These are phyloP conservation scores for Phoma sp. DNA, from an alignment of 2,329 filamentous ascomycete species.

Conservation along the genomic window DNA sequence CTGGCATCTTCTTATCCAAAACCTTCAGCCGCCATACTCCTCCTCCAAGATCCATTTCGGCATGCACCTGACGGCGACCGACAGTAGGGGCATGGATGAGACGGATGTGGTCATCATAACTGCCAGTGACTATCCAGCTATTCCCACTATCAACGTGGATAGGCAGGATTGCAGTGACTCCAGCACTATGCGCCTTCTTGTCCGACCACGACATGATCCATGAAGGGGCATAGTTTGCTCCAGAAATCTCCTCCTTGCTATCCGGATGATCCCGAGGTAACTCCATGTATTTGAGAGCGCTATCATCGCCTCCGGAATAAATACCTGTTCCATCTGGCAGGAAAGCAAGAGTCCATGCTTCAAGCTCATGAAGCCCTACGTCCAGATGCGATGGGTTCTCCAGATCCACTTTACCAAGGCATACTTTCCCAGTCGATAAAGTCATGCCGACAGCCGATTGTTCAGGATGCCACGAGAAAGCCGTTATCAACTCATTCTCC, in stretches of 20 bases:
- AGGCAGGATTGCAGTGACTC: conserved; percentile 85
- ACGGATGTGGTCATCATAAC: conserved; percentile 85
- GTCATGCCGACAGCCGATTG: conserved; percentile 68
- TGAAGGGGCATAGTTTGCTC: conserved; percentile 14
- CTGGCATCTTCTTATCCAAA: conserved; percentile 45
- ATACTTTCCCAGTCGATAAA: conserved; percentile 70
- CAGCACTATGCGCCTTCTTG: conserved; percentile 72
- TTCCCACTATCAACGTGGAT: conserved; percentile 56
- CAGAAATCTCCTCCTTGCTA: conserved; percentile 4
- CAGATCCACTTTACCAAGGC: conserved; percentile 35
- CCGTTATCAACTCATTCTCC: conserved; percentile 69
- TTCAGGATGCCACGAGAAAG: conserved; percentile 74
- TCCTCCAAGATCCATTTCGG: conserved; percentile 71
- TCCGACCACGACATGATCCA: conserved; percentile 52
- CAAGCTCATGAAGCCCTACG: conserved; percentile 58
- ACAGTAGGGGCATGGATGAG: conserved; percentile 59
- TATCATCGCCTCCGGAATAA: conserved; percentile 80
- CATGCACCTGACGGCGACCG: conserved; percentile 60
- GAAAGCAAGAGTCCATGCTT: conserved; percentile 77
- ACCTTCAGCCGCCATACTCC: conserved; percentile 88
- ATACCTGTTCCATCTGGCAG: conserved; percentile 52
- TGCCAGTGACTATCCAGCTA: conserved; percentile 77
- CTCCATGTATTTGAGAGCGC: conserved; percentile 58
- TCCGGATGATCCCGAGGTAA: conserved; percentile 16
- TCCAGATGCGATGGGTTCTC: conserved; percentile 21